phyloP scores from a whole-genome alignment of 225 moss, liverwort and hornwort genomes.

The Lunularia cruciata region DNA sequence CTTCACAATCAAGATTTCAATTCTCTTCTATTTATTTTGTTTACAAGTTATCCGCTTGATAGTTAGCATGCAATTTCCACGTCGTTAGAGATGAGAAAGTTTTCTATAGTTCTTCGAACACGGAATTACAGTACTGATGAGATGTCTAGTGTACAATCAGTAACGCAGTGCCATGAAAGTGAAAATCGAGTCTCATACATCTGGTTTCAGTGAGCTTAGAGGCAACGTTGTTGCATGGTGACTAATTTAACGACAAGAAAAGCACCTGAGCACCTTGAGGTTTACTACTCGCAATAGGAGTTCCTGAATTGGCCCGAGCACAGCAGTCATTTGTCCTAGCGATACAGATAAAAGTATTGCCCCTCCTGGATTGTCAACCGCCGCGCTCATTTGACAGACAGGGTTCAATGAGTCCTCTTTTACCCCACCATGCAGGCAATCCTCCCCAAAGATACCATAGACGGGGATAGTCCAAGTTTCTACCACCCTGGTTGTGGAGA shows the following conservation, averaged over 20 bases:
- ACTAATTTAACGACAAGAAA: slow-evolving; percentile 8
- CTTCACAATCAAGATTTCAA: not conserved
- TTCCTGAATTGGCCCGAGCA: slow-evolving; percentile 88
- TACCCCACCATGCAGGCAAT: slow-evolving; percentile 52
- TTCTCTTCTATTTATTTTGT: no score
- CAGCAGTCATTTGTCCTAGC: slow-evolving; percentile 57
- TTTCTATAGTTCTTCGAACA: no score
- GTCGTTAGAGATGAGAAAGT: no score
- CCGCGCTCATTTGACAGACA: slow-evolving; percentile 45
- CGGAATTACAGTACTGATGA: not conserved
- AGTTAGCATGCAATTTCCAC: no score
- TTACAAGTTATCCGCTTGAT: no score
- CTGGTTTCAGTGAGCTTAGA: not conserved
- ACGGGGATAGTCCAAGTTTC: slow-evolving; percentile 58
- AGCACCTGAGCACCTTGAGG: slow-evolving; percentile 76
- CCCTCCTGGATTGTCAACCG: slow-evolving; percentile 53
- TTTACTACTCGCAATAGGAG: slow-evolving; percentile 76
- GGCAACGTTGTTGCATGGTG: not conserved
- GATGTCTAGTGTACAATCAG: not conserved
- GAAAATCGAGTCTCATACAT: not conserved
- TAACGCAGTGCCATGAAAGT: not conserved
- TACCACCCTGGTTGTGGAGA: not conserved
- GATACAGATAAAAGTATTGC: slow-evolving; percentile 65
- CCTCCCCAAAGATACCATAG: slow-evolving; percentile 90
- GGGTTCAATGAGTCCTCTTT: slow-evolving; percentile 32